Percentiles rank a stretch among this genome's conserved stretches.
These are phyloP conservation scores for Neoboletus subvelutipes DNA, from an alignment of 768 basidiomycete genomes.

Conservation along the genomic window DNA sequence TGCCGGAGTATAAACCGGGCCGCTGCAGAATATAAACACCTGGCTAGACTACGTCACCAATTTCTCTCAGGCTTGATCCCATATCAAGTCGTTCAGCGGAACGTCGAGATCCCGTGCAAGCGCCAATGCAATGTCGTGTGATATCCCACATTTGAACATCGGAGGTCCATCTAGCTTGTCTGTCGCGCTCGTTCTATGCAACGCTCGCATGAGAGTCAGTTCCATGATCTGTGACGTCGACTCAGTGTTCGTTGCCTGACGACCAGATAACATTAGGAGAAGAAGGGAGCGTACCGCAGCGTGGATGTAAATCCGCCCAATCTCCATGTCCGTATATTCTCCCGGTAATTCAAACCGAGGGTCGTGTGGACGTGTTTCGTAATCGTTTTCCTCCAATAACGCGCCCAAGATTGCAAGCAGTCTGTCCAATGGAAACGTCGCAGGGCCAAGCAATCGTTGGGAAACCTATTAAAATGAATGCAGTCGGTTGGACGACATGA, in stretches of 20 bases:
- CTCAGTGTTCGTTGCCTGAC: background rate
- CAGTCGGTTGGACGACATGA: background rate
- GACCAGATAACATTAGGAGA: background rate
- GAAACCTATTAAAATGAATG: constrained; percentile 47
- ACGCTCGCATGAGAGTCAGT: constrained; percentile 58
- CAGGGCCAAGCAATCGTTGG: constrained; percentile 77
- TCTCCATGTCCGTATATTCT: constrained; percentile 75
- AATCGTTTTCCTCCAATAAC: constrained; percentile 68
- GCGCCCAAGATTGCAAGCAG: constrained; percentile 78
- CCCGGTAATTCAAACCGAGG: constrained; percentile 57
- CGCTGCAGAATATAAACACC: background rate
- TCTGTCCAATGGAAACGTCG: constrained; percentile 75
- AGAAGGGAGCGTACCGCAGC: constrained; percentile 51
- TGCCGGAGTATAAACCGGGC: background rate
- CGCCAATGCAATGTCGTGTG: constrained; percentile 51
- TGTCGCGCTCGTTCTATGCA: constrained; percentile 59
- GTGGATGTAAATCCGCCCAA: constrained; percentile 57
- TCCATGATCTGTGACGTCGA: constrained; percentile 54
- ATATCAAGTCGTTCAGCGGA: constrained; percentile 60
- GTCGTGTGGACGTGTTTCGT: constrained; percentile 44
- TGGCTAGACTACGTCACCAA: background rate
- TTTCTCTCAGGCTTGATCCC: constrained; percentile 46
- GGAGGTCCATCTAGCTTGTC: constrained; percentile 71
- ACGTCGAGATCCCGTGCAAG: constrained; percentile 63
- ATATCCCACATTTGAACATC: constrained; percentile 72